A percentile compares a stretch with the other conserved stretches of the same genome.
Evolutionary conservation across 805 yeast species (phyloP).

Genomic region (Jamesozyma rosinii): DNA sequence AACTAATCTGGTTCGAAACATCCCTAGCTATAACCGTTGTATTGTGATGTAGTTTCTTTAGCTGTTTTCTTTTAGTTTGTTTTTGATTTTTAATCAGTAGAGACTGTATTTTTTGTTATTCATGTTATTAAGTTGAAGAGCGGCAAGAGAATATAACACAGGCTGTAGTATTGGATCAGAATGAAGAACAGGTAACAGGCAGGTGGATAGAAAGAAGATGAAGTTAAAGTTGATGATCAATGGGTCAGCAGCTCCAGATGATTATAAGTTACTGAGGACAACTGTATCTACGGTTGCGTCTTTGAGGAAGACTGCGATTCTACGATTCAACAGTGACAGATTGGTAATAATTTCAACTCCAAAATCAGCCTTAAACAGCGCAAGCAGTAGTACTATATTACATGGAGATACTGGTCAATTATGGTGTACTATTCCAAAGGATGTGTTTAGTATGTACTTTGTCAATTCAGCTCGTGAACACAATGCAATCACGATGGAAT

Average conservation of each 20-base stretch:
- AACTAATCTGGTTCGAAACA: not conserved
- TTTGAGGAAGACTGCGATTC: slow-evolving; percentile 26
- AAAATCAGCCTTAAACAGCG: slow-evolving; percentile 8
- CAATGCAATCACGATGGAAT: slow-evolving; percentile 27
- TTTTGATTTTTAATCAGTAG: too few species aligned
- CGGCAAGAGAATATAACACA: too few species aligned
- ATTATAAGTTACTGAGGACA: slow-evolving; percentile 26
- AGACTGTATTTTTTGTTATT: not conserved
- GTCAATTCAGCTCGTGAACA: slow-evolving; percentile 23
- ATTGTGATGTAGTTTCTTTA: not conserved
- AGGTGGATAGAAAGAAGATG: slow-evolving; percentile 17
- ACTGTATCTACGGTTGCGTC: slow-evolving; percentile 27
- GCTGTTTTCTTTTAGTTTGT: too few species aligned
- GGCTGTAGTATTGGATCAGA: too few species aligned
- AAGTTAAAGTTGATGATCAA: slow-evolving; percentile 23
- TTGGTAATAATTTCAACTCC: slow-evolving; percentile 28
- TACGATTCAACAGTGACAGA: slow-evolving; percentile 27
- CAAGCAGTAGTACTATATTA: slow-evolving; percentile 10
- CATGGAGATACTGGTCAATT: slow-evolving; percentile 27
- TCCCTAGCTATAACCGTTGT: not conserved
- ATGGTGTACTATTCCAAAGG: slow-evolving; percentile 29
- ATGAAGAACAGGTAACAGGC: too few species aligned
- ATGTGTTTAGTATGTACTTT: slow-evolving; percentile 22
- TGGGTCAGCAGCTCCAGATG: slow-evolving; percentile 25
- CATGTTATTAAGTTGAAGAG: not conserved